Base-by-base conservation (phyloP, 2,329 filamentous ascomycete species). In the Phialophora tarda region DNA sequence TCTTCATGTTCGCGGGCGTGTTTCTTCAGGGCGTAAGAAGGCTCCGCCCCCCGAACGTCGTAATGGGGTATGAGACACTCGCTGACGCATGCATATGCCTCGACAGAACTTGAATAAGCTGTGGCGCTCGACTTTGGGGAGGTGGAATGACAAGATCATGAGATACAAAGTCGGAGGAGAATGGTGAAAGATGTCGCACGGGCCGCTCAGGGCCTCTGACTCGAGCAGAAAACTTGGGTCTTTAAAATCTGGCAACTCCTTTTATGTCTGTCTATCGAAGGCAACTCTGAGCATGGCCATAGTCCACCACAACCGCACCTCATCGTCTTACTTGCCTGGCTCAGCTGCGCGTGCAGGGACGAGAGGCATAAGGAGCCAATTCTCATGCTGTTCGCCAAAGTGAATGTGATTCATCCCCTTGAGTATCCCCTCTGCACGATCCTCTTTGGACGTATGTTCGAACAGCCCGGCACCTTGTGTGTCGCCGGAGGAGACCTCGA, bases 101-200 rank as follows among this genome's bases (percentile, higher is more conserved):
- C 69, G 34, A 55, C 48, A 79, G 60, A 73, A 75, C 7, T 78
- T 80, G 2, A 77, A 82, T 50, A 63, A 73, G 10, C 38, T 82
- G 1, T 87, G 85, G 85, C 75, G 81, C n/a, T 75, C 74, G 4
- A 86, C 84, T 0, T 77, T 80, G 1, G 84, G 84, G 0, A 82
- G 74, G 65, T 66, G 85, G 10, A 83, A 83, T 71, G 77, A 82
- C 66, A 74, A 75, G n/a, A 74, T 82, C 24, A 84, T 86, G 59
- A 78, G 78, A 34, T 85, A 85, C 71, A 79, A 81, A 34, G 75
- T 87, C 64, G 85, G 86, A 11, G 85, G 85, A 12, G 85, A 87
- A 73, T 84, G 64, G 62, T 71, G 24, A 53, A 30, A 28, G 5
- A 8, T 21, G 44, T 48, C 17, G 17, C 1, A 17, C 6, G 34